Conservation (phyloP, 176 grass and related monocot species). For the Musa troglodytarum region DNA sequence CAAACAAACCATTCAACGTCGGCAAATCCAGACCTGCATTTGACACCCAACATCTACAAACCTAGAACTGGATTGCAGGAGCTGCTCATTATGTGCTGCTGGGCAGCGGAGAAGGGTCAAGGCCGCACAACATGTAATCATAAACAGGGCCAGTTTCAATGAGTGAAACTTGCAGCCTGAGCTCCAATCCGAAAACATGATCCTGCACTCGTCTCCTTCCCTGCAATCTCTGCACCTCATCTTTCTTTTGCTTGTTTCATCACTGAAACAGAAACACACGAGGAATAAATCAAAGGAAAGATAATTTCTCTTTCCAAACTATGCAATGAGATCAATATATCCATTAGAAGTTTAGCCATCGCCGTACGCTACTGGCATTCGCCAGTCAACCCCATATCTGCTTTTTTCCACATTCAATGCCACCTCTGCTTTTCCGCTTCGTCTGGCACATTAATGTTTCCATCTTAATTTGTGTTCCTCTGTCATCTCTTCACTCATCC, state of each 20-base stretch:
- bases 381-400: no score
- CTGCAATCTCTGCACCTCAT: background rate
- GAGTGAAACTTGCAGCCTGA: background rate
- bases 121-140: background rate
- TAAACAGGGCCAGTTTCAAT: background rate
- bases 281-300: background rate
- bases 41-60: background rate
- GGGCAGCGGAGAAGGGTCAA: background rate
- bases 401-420: no score
- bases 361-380: no score
- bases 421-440: no score
- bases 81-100: background rate
- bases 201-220: background rate
- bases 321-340: no score
- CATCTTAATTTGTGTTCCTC: no score
- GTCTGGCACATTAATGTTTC: no score
- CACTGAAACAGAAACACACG: background rate
- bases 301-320: background rate
- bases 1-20: conserved; percentile 44
- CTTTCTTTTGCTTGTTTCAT: background rate
- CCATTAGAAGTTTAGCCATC: no score
- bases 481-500: no score
- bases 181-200: no score
- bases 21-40: conserved; percentile 40
- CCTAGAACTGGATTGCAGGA: background rate